Base-by-base conservation (phyloP, 257 asterid species). In the Ajuga chamaepitys region DNA sequence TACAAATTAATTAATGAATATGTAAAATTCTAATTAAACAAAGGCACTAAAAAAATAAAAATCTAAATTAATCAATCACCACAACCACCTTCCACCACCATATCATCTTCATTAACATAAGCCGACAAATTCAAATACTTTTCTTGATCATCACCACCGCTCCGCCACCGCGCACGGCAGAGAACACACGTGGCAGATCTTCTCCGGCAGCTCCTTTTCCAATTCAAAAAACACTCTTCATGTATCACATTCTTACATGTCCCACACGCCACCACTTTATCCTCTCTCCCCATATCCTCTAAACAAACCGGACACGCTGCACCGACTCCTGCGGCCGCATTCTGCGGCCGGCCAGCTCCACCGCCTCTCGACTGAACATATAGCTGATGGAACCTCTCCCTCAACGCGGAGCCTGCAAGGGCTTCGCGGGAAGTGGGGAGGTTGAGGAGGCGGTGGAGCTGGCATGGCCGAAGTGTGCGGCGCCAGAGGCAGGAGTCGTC, bases 81-180 rank as follows among this genome's bases (percentile, higher is more conserved):
- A 16, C 54, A 63, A 28, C 73, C 80, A 37, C 72, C 80, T 24
- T 54, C 83, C 54, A 54, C 83, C 76, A 38, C 67, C 81, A 60
- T 68, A 22, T 83, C 93, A 70, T 81, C 86, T 44, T 80, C 88
- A 34, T 40, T 35, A 9, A 89, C 77, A 67, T 78, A 89, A 45
- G 95, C 90, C 35, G 97, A 82, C 6, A 93, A 82, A 65, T 93
- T 93, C 86, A 93, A 64, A 70, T 93, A 93, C 86, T 70, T 84
- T 9, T 84, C 88, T 13, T 75, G 85, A 52, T 84, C 90, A 41
- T 77, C 41, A 54, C 83, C 70, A 64, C 83, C 68, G 71, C 69
- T 82, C 58, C 92, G 84, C 96, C 97, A 89, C 87, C 86, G 80
- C 44, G 98, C 88, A 9, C 98, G 95, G 78, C 99, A 93, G 56